Base-by-base conservation (phyloP, 345 rosid species). In the Rhizophora apiculata region DNA sequence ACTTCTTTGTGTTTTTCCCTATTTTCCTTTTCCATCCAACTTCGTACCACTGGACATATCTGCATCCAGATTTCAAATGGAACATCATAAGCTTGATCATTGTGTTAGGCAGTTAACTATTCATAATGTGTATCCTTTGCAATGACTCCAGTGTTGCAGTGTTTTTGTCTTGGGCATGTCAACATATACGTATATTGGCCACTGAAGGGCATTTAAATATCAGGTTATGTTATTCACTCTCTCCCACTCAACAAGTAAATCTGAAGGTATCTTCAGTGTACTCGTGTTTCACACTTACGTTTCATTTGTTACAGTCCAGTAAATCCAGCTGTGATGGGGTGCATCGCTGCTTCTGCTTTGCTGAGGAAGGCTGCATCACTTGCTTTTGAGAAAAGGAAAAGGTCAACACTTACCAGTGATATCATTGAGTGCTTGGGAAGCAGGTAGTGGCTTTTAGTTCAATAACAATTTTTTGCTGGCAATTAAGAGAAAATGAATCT, bases 351-450 rank as follows among this genome's bases (percentile, higher is more conserved):
- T 29, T 90, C 93, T 68, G 86, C 88, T 73, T 71, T 95, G 19
- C 56, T 95, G 77, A 88, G 99, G 81, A 95, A 85, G 78, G 97
- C 97, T 0, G 96, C 99, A 53, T 77, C 85, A 67, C 82, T 84
- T 52, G 97, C 99, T 65, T 92, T 92, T 51, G 74, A 72, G 65
- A 75, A 70, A 18, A 86, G 80, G 74, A 88, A 83, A 76, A 84
- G 97, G 65, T 87, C 99, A 55, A 90, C 99, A 60, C 93, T 95
- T 52, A 88, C 99, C 18, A 72, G 82, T 2, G 97, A 95, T 76
- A 90, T 95, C 73, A 92, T 95, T 3, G 87, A 87, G 67, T 81
- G 81, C 78, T 74, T 94, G 55, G 97, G 97, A 34, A 80, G 71
- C 74, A 94, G 98, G 97, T 91, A 85, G 37, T 39, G 20, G 34